These are phyloP conservation scores for Lophiostoma macrostomum DNA, from an alignment of 495 filamentous ascomycete species.

Conservation along the genomic window DNA sequence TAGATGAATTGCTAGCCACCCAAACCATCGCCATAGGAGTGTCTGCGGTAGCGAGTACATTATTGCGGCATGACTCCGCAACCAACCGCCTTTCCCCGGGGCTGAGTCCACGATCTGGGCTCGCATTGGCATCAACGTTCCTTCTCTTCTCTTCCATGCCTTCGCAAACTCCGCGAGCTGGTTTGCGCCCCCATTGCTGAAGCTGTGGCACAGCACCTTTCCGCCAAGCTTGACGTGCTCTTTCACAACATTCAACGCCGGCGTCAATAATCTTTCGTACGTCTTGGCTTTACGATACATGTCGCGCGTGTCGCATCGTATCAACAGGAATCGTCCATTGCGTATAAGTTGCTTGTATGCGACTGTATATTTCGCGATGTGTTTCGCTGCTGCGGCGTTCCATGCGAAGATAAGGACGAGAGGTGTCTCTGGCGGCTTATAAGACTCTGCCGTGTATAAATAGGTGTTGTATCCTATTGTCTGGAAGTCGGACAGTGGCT, in stretches of 20 bases:
- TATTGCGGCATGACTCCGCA: constrained; percentile 15
- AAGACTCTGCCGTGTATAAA: constrained; percentile 23
- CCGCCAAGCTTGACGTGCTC: constrained; percentile 5
- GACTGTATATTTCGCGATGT: constrained; percentile 39
- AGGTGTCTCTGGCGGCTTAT: constrained; percentile 7
- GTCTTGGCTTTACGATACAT: not conserved
- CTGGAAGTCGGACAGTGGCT: constrained; percentile 20
- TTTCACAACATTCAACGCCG: constrained; percentile 20
- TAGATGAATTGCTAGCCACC: constrained; percentile 2
- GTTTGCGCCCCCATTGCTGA: constrained; percentile 32
- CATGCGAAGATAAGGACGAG: constrained; percentile 40
- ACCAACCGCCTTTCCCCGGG: constrained; percentile 23
- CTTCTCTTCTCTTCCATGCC: not conserved
- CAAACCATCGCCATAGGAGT: constrained; percentile 3
- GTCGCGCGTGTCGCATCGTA: constrained; percentile 23
- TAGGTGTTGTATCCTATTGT: constrained; percentile 22
- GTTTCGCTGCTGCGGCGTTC: constrained; percentile 35
- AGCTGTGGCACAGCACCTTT: constrained; percentile 29
- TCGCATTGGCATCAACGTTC: constrained; percentile 13
- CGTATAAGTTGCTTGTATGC: constrained; percentile 34
- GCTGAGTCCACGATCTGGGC: constrained; percentile 29
- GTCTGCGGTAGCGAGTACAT: constrained; percentile 7
- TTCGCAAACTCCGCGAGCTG: constrained; percentile 18
- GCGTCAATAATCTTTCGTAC: not conserved
- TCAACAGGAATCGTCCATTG: constrained; percentile 33